These are phyloP conservation scores for Plasmopara halstedii DNA, from an alignment of 352 stramenopile species.

Conservation along the genomic window DNA sequence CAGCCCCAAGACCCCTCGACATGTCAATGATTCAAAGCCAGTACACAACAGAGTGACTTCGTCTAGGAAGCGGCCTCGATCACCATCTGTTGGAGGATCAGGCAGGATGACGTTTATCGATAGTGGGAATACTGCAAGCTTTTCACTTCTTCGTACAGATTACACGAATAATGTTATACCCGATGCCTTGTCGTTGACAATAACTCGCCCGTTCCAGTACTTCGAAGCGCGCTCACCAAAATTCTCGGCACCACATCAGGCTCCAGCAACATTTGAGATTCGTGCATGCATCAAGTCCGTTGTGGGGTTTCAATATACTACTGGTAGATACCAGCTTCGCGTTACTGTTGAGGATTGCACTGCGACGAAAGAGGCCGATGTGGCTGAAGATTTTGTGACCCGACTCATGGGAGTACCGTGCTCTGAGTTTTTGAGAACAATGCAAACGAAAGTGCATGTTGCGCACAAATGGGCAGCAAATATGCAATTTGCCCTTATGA, in stretches of 20 bases:
- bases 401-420: constrained; percentile 72
- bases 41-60: background rate
- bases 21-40: background rate
- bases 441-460: constrained; percentile 49
- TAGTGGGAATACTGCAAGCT: constrained; percentile 4
- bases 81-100: constrained; percentile 12
- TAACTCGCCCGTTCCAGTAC: constrained; percentile 41
- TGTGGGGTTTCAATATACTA: constrained; percentile 72
- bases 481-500: constrained; percentile 81
- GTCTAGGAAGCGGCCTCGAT: constrained; percentile 29
- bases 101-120: background rate
- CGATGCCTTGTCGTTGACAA: constrained; percentile 6
- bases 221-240: constrained; percentile 23
- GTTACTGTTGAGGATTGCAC: constrained; percentile 76
- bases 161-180: constrained; percentile 1
- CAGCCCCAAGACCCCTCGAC: constrained; percentile 55
- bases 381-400: constrained; percentile 52
- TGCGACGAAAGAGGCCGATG: constrained; percentile 35
- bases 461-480: constrained; percentile 54
- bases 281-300: constrained; percentile 79
- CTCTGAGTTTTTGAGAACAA: constrained; percentile 53
- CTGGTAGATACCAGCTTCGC: constrained; percentile 55
- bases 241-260: constrained; percentile 9
- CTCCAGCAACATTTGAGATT: constrained; percentile 34
- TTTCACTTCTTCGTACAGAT: constrained; percentile 6